Percentiles rank a stretch among this genome's conserved stretches.
Evolutionary conservation across 176 grass and related monocot genomes (phyloP).

Genomic region (Oryza meridionalis): DNA sequence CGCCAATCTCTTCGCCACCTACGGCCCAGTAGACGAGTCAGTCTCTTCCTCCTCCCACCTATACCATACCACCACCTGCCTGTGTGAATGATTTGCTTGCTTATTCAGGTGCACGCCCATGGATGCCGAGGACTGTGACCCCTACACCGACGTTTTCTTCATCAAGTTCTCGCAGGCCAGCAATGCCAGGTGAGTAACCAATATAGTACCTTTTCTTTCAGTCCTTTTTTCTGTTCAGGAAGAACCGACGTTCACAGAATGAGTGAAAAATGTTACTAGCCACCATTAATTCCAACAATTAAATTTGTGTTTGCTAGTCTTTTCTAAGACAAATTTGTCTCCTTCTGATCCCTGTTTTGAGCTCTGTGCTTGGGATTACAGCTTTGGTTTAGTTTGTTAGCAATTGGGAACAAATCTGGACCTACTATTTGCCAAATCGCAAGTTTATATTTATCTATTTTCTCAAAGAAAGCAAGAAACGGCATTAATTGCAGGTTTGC

Average conservation of each 20-base stretch:
- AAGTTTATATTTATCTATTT: neutral
- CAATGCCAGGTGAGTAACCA: slow-evolving; percentile 71
- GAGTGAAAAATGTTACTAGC: neutral
- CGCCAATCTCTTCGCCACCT: slow-evolving; percentile 61
- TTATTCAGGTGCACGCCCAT: slow-evolving; percentile 89
- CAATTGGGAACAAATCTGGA: neutral
- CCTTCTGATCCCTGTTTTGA: neutral
- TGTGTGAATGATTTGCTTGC: neutral
- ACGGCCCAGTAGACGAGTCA: slow-evolving; percentile 84
- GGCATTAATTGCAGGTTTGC: slow-evolving; percentile 69
- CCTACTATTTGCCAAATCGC: neutral
- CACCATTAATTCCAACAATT: neutral
- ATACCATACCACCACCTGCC: neutral
- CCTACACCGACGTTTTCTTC: slow-evolving; percentile 92
- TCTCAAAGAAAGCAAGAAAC: slow-evolving; percentile 3
- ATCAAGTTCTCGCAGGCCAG: slow-evolving; percentile 82
- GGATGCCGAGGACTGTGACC: slow-evolving; percentile 92
- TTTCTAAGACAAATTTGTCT: neutral
- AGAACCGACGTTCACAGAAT: neutral
- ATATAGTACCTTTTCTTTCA: neutral
- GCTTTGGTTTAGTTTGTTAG: slow-evolving; percentile 6
- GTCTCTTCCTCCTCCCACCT: neutral
- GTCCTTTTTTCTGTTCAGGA: neutral
- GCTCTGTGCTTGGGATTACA: too few species aligned
- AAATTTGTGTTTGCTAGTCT: neutral